Base-by-base conservation (phyloP, 75 land plant species). In the Pinus tabuliformis region DNA sequence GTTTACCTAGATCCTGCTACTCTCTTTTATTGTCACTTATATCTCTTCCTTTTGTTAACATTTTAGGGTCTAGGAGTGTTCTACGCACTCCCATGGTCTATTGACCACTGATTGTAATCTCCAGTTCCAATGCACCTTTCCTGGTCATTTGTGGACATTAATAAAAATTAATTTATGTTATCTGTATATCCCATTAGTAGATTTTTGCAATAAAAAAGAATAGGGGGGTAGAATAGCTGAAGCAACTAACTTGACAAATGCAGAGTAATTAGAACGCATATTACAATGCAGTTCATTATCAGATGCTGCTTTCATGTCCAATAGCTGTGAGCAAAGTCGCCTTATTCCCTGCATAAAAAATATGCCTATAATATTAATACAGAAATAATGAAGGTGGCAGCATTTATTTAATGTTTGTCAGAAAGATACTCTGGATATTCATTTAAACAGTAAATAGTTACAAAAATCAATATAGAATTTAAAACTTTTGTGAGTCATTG, bases 321-420 rank as follows among this genome's bases (percentile, higher is more conserved):
- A 56, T 57, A 92, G 89, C 74, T 88, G 90, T 11, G 85, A 83
- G 73, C 95, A 92, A 26, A 90, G 89, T 59, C 79, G 86, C 76
- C 91, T 86, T 33, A 92, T 90, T 30, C 95, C 95, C 95, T 92
- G 75, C 57, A 72, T 54, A 72, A 72, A 26, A 28, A 18, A 60
- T 20, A 49, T 49, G 54, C 54, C 54, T 49, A 11, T 49, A 49
- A 49, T 49, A 49, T 49, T 49, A 49, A 49, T 49, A 49, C 13
- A 49, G 54, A 49, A 9, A 49, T 49, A 9, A 49, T 9, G 54
- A 49, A 49, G 54, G 1, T 49, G 2, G 54, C 54, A 49, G 54
- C 54, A 49, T 49, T 49, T 49, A 11, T 49, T 49, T 49, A 49
- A 49, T 49, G 54, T 11, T 49, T 49, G 54, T 49, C 54, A 49